phyloP scores from a whole-genome alignment of 1,284 basidiomycete species.

The Apiotrichum sp. region DNA sequence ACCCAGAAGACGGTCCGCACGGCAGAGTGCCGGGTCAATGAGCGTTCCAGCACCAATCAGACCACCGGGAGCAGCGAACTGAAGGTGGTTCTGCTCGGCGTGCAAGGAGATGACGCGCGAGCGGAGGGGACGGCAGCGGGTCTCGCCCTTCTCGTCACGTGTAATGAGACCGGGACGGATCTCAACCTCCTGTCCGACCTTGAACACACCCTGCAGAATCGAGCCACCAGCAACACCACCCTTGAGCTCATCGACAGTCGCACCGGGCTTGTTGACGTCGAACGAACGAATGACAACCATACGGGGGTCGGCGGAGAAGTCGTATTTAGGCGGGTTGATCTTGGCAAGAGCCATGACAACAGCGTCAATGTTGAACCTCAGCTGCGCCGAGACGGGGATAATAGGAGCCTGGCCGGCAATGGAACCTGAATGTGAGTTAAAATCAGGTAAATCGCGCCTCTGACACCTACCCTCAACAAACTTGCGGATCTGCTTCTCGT shows the following conservation, averaged over 20 bases:
- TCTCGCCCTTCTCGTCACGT: constrained; percentile 85
- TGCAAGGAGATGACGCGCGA: constrained; percentile 83
- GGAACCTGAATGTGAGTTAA: constrained; percentile 58
- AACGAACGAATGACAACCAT: constrained; percentile 99
- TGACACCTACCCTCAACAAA: constrained; percentile 74
- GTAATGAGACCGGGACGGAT: constrained; percentile 96
- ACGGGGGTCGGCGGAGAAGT: constrained; percentile 84
- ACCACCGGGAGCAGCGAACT: constrained; percentile 95
- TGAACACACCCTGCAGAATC: constrained; percentile 86
- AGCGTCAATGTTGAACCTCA: constrained; percentile 99
- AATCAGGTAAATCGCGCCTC: not conserved
- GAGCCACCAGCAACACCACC: constrained; percentile 97
- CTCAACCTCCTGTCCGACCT: constrained; percentile 84
- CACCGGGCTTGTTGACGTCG: constrained; percentile 98
- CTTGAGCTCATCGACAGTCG: constrained; percentile 93
- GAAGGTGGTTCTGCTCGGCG: constrained; percentile 89
- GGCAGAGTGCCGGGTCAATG: constrained; percentile 92
- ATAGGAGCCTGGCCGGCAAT: constrained; percentile 96
- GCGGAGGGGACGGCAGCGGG: constrained; percentile 89
- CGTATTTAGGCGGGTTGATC: constrained; percentile 87
- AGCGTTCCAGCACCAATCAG: constrained; percentile 96
- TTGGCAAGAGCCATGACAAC: constrained; percentile 98
- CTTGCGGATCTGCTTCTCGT: constrained; percentile 83
- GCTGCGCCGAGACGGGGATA: constrained; percentile 95
- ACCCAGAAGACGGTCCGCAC: constrained; percentile 93